These are phyloP conservation scores for Neurospora sp. DNA, from an alignment of 495 filamentous ascomycete genomes.

Conservation along the genomic window DNA sequence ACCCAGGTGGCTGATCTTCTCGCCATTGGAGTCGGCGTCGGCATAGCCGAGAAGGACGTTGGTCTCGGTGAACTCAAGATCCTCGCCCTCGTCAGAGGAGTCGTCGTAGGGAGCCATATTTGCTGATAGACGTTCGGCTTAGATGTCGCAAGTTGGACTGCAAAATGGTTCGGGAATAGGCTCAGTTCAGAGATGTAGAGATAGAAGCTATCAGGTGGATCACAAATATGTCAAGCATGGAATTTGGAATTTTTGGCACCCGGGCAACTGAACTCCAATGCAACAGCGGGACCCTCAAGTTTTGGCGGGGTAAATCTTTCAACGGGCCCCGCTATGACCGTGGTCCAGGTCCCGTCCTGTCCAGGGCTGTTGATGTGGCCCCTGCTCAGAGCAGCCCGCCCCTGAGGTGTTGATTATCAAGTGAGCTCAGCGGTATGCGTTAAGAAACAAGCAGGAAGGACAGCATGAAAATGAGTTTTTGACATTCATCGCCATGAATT, in stretches of 20 bases:
- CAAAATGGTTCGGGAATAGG: background rate
- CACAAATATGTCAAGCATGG: background rate
- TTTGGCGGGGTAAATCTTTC: slow-evolving; percentile 28
- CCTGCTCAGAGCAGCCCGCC: background rate
- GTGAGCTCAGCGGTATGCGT: background rate
- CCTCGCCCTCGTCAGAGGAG: slow-evolving; percentile 67
- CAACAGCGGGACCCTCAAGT: slow-evolving; percentile 12
- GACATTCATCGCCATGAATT: slow-evolving; percentile 9
- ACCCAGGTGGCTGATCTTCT: slow-evolving; percentile 81
- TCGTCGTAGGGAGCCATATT: slow-evolving; percentile 77
- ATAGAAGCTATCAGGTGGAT: background rate
- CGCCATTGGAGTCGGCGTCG: slow-evolving; percentile 68
- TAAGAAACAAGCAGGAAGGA: background rate
- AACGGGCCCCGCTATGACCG: slow-evolving; percentile 16
- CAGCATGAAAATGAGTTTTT: background rate
- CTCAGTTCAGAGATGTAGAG: background rate
- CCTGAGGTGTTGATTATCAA: background rate
- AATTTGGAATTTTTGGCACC: slow-evolving; percentile 8
- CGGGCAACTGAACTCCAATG: slow-evolving; percentile 5
- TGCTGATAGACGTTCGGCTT: background rate
- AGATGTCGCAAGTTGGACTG: background rate
- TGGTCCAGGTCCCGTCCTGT: background rate
- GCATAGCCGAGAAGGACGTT: slow-evolving; percentile 87
- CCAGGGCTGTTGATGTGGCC: background rate
- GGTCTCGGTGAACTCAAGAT: slow-evolving; percentile 69